Base-by-base conservation (phyloP, 768 basidiomycete genomes). In the Infundibulicybe gibba region DNA sequence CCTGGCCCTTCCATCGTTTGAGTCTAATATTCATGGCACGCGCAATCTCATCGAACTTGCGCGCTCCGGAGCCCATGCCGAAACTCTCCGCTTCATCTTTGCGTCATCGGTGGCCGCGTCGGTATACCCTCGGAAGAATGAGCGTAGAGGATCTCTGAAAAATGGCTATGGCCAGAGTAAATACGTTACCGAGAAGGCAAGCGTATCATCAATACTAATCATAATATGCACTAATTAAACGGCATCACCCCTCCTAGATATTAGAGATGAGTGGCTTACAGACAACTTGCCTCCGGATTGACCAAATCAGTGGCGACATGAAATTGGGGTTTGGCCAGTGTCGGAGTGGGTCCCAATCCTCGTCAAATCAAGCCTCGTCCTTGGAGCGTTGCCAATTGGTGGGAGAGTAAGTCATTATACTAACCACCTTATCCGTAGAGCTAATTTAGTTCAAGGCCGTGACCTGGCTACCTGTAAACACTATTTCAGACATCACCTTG, bases 1-100 rank as follows among this genome's bases (percentile, higher is more conserved):
- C 38, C 8, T 62, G 33, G 37, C 61, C 2, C 48, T 67, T n/a
- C 47, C 56, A 2, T 63, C 66, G 4, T 67, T 67, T 35, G 66
- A 64, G 25, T 52, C 59, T 1, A 60, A 35, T 42, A 54, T 68
- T 15, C 54, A 54, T 5, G 57, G 55, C 3, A 54, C 59, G 12
- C 63, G 66, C 6, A 64, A 66, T 32, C 43, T 68, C 3, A 38
- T 69, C 13, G 57, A 63, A 35, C 57, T 67, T 3, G 62, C 14
- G 40, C 42, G 6, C 19, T 45, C 44, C 14, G 16, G 14, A 38
- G 19, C 14, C 35, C 17, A 38, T 19, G 14, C 35, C 35, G n/a
- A 32, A 19, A 17, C n/a, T n/a, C 10, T 35, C 15, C 37, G 32
- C 4, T 45, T 40, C 34, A 11, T 40, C 8, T 45, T 45, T 35